phyloP scores from a whole-genome alignment of 2,329 filamentous ascomycete species.

The Herpomyces periplanetae region DNA sequence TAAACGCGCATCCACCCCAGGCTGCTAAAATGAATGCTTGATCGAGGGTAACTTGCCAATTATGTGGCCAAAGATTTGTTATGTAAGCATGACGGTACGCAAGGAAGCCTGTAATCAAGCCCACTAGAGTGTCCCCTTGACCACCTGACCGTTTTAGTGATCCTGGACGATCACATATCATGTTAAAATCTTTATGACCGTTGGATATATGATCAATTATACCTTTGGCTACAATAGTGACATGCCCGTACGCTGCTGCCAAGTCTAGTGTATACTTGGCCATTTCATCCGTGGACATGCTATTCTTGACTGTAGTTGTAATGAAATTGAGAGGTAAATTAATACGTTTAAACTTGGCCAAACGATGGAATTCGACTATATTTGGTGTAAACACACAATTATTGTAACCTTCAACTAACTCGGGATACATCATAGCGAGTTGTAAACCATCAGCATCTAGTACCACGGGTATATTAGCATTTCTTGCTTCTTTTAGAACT shows the following conservation, averaged over 20 bases:
- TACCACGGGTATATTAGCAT: conserved; percentile 33
- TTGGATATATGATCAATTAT: conserved; percentile 43
- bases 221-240: conserved; percentile 74
- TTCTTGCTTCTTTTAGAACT: conserved; percentile 38
- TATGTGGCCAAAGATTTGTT: conserved; percentile 32
- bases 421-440: conserved; percentile 32
- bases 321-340: too few relatives aligned
- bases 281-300: conserved; percentile 12
- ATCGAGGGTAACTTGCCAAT: conserved; percentile 6
- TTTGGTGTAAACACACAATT: conserved; percentile 76
- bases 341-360: conserved; percentile 35
- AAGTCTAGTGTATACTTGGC: conserved; percentile 23
- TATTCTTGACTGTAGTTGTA: too few relatives aligned
- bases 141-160: conserved; percentile 67
- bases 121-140: conserved; percentile 79
- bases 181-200: conserved; percentile 27
- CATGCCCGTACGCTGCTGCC: conserved; percentile 36
- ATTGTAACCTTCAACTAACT: conserved; percentile 35
- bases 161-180: conserved; percentile 34
- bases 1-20: conserved; percentile 53
- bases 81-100: conserved; percentile 62
- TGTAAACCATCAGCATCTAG: conserved; percentile 63
- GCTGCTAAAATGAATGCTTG: conserved; percentile 30
- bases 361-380: conserved; percentile 50
- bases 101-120: conserved; percentile 48